A percentile compares a stretch with the other conserved stretches of the same genome.
phyloP scores from a whole-genome alignment of 805 yeast species.

The Isabelozyma gotoi region DNA sequence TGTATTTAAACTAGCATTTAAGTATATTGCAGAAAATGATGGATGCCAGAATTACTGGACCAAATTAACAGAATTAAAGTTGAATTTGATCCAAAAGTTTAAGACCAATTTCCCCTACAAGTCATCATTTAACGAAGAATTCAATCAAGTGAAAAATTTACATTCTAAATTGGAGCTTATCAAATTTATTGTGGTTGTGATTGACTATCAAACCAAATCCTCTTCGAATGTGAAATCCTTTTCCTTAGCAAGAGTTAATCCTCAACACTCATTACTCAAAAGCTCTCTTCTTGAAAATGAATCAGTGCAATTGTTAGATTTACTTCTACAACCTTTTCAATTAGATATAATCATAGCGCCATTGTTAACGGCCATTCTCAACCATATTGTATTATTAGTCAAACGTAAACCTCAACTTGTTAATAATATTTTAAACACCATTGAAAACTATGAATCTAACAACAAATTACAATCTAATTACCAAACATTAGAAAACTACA shows the following conservation, averaged over 20 bases:
- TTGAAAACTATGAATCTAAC: conserved; percentile 62
- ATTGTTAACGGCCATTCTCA: conserved; percentile 64
- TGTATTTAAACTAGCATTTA: conserved; percentile 45
- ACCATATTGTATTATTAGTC: conserved; percentile 61
- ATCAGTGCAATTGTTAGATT: conserved; percentile 65
- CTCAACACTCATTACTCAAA: conserved; percentile 66
- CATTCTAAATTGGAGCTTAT: conserved; percentile 68
- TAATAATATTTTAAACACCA: conserved; percentile 53
- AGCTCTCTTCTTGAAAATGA: conserved; percentile 62
- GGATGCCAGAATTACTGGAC: conserved; percentile 54
- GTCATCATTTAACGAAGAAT: conserved; percentile 47
- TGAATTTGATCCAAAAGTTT: conserved; percentile 60
- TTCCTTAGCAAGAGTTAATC: conserved; percentile 50
- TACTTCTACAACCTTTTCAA: conserved; percentile 54
- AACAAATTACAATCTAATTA: conserved; percentile 54
- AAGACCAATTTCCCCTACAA: conserved; percentile 53
- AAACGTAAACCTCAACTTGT: conserved; percentile 64
- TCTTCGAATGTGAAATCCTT: conserved; percentile 34
- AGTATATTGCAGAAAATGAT: conserved; percentile 47
- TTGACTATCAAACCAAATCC: conserved; percentile 48
- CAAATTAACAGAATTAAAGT: conserved; percentile 54
- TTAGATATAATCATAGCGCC: conserved; percentile 56
- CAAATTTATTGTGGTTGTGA: conserved; percentile 57
- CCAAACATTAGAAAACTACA: conserved; percentile 44
- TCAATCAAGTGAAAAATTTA: conserved; percentile 49